Evolutionary conservation across 495 filamentous ascomycete species (phyloP).

Genomic region (Hypomontagnella submonticulosa): DNA sequence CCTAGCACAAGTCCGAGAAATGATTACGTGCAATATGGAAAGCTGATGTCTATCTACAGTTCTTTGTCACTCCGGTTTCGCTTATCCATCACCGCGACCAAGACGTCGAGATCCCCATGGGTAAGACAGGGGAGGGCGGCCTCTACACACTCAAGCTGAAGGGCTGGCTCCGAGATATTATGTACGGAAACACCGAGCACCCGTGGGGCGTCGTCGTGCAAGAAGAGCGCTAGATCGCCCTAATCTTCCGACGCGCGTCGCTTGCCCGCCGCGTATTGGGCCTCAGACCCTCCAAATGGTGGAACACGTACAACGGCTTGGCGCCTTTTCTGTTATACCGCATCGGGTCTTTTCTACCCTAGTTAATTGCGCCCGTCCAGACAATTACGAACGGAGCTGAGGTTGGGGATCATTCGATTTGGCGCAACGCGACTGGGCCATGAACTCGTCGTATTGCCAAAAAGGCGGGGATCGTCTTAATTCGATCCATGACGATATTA

Average conservation of each 20-base stretch:
- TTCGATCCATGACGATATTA: constrained; percentile 2
- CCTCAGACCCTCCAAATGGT: neutral
- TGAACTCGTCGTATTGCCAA: neutral
- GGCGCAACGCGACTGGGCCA: neutral
- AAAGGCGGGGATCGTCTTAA: neutral
- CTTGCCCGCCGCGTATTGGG: neutral
- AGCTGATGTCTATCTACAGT: constrained; percentile 56
- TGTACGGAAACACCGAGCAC: constrained; percentile 84
- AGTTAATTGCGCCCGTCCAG: neutral
- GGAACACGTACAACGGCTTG: neutral
- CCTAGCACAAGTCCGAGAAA: neutral
- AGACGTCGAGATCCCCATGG: constrained; percentile 74
- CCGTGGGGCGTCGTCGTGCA: constrained; percentile 83
- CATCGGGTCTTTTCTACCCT: neutral
- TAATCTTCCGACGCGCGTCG: constrained; percentile 12
- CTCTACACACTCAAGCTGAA: constrained; percentile 76
- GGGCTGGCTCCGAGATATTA: constrained; percentile 81
- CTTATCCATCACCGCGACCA: constrained; percentile 76
- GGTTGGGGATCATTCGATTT: constrained; percentile 3
- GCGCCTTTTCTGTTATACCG: neutral
- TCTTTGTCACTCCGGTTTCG: constrained; percentile 81
- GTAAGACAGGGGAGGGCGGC: constrained; percentile 66
- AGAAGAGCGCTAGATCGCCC: constrained; percentile 54
- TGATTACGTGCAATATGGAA: neutral
- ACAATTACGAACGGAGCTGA: constrained; percentile 6